Evolutionary conservation across 352 stramenopile genomes (phyloP), one percentile per base, ranked within the genome.

Genomic region (Phytopythium litorale): DNA sequence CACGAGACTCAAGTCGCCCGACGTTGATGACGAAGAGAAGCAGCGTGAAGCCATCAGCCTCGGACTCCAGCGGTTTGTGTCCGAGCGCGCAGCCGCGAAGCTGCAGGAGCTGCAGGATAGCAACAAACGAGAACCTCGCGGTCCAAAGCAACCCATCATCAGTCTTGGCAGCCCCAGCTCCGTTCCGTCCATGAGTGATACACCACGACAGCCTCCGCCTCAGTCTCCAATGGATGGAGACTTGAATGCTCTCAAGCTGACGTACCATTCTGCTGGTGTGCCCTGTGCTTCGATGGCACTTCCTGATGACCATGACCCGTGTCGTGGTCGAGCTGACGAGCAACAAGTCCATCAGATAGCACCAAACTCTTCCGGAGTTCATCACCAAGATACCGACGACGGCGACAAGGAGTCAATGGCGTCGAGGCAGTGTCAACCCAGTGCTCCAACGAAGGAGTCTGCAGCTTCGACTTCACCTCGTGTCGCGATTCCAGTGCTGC

Each of bases 11-110:
- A 53, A 53, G 46, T 19, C 52, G n/a, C 11, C 4, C 11, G 15
- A 2, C 12, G 3, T 45, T 18, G 52, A 58, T 43, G 9, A 59
- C 19, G 54, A 59, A 12, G 35, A 60, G 23, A 35, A 40, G 13
- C 21, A 50, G 40, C 35, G 37, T 2, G 38, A 42, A 46, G 25
- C 40, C 8, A 73, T 80, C 56, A 40, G 48, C 5, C n/a, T 61
- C 11, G 56, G 76, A 42, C 58, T 89, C 0, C 60, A 78, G 23
- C 53, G 28, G 6, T 88, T 89, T 38, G 68, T 89, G 8, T 57
- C 71, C 0, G 60, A 66, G 18, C 62, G 79, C 2, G 71, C 73
- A 21, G 65, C 72, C 35, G 64, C 60, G 13, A 77, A 70, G 46
- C 59, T 89, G 8, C 55, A 82, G 35, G 60, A 81, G n/a, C 43